Percentiles rank a stretch among this genome's conserved stretches.
Conservation (phyloP, 169 alveolate species). For the Plasmodium malariae region DNA sequence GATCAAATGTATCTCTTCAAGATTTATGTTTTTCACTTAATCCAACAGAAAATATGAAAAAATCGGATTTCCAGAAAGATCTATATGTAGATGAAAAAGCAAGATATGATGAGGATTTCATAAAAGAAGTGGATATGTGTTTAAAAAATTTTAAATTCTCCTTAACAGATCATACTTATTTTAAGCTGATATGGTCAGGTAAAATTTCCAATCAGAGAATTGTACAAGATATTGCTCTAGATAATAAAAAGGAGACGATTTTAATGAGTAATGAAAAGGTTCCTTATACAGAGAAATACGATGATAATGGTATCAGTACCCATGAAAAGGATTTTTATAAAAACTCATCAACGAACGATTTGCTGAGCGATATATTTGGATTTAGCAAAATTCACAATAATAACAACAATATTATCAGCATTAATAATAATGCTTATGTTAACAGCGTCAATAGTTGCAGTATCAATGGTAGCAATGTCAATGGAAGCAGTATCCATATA, state of each 20-base stretch:
- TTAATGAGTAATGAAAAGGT: background rate
- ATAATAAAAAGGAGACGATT: background rate
- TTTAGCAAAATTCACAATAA: background rate
- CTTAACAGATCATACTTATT: constrained; percentile 60
- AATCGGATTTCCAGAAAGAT: constrained; percentile 34
- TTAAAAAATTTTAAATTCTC: constrained; percentile 57
- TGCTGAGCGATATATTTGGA: constrained; percentile 23
- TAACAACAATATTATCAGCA: background rate
- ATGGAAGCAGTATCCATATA: no score
- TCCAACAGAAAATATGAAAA: constrained; percentile 40
- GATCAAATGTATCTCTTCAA: constrained; percentile 49
- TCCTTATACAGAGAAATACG: background rate
- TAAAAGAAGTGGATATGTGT: constrained; percentile 26
- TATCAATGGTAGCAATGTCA: no score
- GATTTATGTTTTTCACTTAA: constrained; percentile 58
- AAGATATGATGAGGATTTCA: constrained; percentile 12
- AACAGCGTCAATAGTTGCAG: no score
- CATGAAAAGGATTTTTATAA: background rate
- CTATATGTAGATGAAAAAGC: constrained; percentile 2
- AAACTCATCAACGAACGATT: constrained; percentile 16
- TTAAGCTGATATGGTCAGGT: constrained; percentile 75
- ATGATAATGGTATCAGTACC: background rate
- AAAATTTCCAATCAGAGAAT: constrained; percentile 63
- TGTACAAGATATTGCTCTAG: constrained; percentile 14
- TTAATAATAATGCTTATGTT: constrained; percentile 7